Base-by-base conservation (phyloP, 2,329 filamentous ascomycete species). In the Paecilomyces formosus region DNA sequence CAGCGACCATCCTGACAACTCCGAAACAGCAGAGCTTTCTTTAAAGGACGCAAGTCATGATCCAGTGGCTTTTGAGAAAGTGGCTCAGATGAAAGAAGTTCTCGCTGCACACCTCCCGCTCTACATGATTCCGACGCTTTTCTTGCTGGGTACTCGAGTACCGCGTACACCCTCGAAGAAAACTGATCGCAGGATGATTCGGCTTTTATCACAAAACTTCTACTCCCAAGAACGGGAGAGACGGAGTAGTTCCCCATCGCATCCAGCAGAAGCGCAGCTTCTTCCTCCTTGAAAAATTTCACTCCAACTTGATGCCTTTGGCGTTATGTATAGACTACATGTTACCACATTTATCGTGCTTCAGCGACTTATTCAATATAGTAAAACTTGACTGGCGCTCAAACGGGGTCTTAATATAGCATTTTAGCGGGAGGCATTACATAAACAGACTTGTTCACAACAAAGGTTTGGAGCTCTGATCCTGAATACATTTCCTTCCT, bases 121-220 rank as follows among this genome's bases (percentile, higher is more conserved):
- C 11, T 63, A 68, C 54, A 65, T 64, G 50, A 52, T 62, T 2
- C 66, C 66, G 3, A 58, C 58, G 11, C 13, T 66, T n/a, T 66
- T 66, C 39, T 21, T 66, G 2, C 61, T 64, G 2, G 54, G 65
- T 7, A 62, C 64, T 33, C 56, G 60, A 12, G 53, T 68, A 1
- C 66, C 65, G 7, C 61, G 63, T 7, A 68, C 66, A 6, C 63
- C 61, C 33, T 66, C 64, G 1, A 68, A 66, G 12, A 68, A 68
- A 59, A 63, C 60, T 0, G 66, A 68, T 60, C 64, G 66, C 2
- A 57, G 65, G 1, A 64, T 61, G 45, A 55, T 68, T 5, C 64
- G 31, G 13, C 31, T 35, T 35, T 4, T 35, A 7, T 35, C 13
- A 7, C 31, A 35, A 35, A 35, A 35, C 3, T 35, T 5, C 31